phyloP scores from a whole-genome alignment of 371 early-diverging fungal genomes.

The Dinochytrium kinnereticum region DNA sequence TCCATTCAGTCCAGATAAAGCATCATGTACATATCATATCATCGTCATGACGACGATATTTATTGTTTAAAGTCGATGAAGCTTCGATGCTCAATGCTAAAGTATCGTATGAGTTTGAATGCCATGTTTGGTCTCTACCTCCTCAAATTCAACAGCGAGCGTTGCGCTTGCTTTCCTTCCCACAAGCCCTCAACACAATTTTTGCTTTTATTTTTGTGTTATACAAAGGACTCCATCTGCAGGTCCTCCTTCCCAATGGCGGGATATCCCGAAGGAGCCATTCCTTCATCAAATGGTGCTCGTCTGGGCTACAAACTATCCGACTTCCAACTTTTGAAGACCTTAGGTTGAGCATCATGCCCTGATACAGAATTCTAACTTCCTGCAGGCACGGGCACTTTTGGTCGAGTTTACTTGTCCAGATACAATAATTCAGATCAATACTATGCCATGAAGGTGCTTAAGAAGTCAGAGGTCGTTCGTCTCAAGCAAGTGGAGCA shows the following conservation, averaged over 20 bases:
- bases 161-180: too few relatives aligned
- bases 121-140: too few relatives aligned
- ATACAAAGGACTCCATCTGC: too few relatives aligned
- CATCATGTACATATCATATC: too few relatives aligned
- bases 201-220: too few relatives aligned
- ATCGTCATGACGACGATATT: too few relatives aligned
- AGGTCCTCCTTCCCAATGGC: not conserved
- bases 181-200: too few relatives aligned
- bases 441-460: constrained; percentile 93
- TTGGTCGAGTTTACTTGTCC: constrained; percentile 88
- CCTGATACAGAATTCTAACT: not conserved
- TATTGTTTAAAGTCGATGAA: too few relatives aligned
- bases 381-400: constrained; percentile 82
- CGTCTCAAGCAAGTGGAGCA: constrained; percentile 95
- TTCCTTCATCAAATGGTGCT: constrained; percentile 47
- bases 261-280: not conserved
- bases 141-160: too few relatives aligned
- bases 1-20: too few relatives aligned
- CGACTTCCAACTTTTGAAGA: constrained; percentile 67
- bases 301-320: constrained; percentile 44
- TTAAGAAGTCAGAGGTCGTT: constrained; percentile 91
- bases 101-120: too few relatives aligned
- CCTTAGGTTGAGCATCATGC: constrained; percentile 54
- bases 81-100: too few relatives aligned
- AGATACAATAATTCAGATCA: constrained; percentile 65